Conservation (phyloP, 176 grass and related monocot species). For the Microstegium vimineum region DNA sequence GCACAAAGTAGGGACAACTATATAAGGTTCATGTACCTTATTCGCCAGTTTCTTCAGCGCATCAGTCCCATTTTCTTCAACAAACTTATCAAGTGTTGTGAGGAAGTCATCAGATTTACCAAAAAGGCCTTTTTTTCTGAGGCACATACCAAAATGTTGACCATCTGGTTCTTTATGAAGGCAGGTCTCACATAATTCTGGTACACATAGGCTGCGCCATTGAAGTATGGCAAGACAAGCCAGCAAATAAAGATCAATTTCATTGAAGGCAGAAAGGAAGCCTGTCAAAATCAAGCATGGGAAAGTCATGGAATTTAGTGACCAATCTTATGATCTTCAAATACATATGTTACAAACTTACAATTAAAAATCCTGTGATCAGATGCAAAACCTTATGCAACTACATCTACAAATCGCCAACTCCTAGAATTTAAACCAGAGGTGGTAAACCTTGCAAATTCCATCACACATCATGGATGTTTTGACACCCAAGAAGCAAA, state of each 20-base stretch:
- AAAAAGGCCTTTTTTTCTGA: slow-evolving; percentile 37
- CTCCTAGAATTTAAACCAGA: not conserved
- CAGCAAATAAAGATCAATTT: slow-evolving; percentile 71
- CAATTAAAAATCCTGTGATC: not conserved
- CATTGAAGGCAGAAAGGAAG: slow-evolving; percentile 62
- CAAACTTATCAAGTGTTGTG: slow-evolving; percentile 51
- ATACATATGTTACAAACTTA: slow-evolving; percentile 8
- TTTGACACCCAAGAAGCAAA: not conserved
- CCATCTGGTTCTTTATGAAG: slow-evolving; percentile 47
- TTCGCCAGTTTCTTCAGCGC: slow-evolving; percentile 57
- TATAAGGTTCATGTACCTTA: slow-evolving; percentile 38
- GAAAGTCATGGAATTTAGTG: not conserved
- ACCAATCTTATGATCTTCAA: not conserved
- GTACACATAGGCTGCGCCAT: slow-evolving; percentile 70
- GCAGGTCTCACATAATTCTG: slow-evolving; percentile 58
- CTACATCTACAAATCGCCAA: not conserved
- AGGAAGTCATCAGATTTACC: slow-evolving; percentile 64
- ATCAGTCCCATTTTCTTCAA: slow-evolving; percentile 64
- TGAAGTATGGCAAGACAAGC: slow-evolving; percentile 84
- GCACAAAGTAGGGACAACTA: not conserved
- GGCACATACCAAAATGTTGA: slow-evolving; percentile 69
- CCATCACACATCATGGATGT: not conserved
- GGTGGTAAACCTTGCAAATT: not conserved
- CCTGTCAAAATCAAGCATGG: slow-evolving; percentile 34
- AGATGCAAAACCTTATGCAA: not conserved